A percentile compares a stretch with the other conserved stretches of the same genome.
These are phyloP conservation scores for Aspergillus asperescens DNA, from an alignment of 495 filamentous ascomycete species.

Conservation along the genomic window DNA sequence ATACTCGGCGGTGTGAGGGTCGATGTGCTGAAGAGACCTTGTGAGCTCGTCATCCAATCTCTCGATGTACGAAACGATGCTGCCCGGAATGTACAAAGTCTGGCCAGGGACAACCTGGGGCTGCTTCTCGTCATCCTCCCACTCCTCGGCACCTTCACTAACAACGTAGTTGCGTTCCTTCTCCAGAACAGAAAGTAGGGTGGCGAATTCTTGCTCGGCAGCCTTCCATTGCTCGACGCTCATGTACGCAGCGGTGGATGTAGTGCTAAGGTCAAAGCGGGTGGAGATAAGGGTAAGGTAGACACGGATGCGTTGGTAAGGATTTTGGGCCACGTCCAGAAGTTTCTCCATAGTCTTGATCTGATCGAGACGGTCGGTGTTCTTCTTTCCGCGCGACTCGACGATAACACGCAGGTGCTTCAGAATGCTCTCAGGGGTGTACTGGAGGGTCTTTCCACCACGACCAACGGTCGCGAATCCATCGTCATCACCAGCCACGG, in stretches of 20 bases:
- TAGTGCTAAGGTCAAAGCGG: constrained; percentile 85
- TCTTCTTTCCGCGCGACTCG: constrained; percentile 96
- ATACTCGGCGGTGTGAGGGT: constrained; percentile 98
- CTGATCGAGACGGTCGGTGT: constrained; percentile 90
- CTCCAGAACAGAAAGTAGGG: constrained; percentile 75
- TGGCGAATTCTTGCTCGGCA: constrained; percentile 77
- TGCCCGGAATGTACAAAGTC: constrained; percentile 83
- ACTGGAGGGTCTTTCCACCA: constrained; percentile 78
- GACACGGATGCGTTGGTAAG: constrained; percentile 93
- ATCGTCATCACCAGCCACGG: constrained; percentile 63
- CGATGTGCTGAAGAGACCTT: constrained; percentile 89
- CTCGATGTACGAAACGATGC: constrained; percentile 90
- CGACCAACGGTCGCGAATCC: constrained; percentile 83
- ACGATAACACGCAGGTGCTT: constrained; percentile 91
- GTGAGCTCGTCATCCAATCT: constrained; percentile 96
- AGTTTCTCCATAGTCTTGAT: constrained; percentile 97
- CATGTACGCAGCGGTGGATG: constrained; percentile 76
- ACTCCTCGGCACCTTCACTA: constrained; percentile 88
- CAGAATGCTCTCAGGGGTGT: constrained; percentile 95
- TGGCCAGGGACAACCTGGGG: constrained; percentile 66
- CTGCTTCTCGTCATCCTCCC: constrained; percentile 96
- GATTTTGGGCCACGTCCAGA: constrained; percentile 74
- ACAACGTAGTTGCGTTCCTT: constrained; percentile 71
- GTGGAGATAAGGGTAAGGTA: constrained; percentile 89
- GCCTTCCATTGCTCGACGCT: constrained; percentile 94